Percentiles rank a stretch among this genome's conserved stretches.
Evolutionary conservation across 371 early-diverging fungal species (phyloP).

Genomic region (Syncephalastrum contaminatum): DNA sequence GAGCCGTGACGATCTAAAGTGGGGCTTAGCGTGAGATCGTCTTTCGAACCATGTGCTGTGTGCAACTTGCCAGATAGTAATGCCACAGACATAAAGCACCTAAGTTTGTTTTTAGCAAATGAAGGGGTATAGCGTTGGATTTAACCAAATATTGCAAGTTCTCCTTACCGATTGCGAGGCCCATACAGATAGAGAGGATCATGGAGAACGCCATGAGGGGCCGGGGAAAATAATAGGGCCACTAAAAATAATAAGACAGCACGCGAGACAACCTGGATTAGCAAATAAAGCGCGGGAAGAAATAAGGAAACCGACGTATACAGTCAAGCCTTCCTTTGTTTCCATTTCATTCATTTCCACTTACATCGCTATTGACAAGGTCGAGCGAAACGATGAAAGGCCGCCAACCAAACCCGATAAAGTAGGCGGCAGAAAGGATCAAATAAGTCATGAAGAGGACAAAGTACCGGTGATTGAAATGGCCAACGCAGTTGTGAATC

Average conservation of each 20-base stretch:
- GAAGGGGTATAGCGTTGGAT: background rate
- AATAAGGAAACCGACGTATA: too few relatives aligned
- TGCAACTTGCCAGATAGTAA: slow-evolving; percentile 52
- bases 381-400: slow-evolving; percentile 58
- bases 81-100: slow-evolving; percentile 54
- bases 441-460: slow-evolving; percentile 75
- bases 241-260: slow-evolving; percentile 24
- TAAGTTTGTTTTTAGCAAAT: slow-evolving; percentile 14
- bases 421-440: slow-evolving; percentile 62
- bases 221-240: slow-evolving; percentile 62
- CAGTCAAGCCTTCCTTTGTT: background rate
- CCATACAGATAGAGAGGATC: slow-evolving; percentile 62
- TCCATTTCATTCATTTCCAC: slow-evolving; percentile 3
- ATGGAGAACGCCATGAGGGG: slow-evolving; percentile 56
- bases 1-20: slow-evolving; percentile 52
- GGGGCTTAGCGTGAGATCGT: background rate
- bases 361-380: slow-evolving; percentile 43
- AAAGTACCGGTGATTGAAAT: slow-evolving; percentile 82
- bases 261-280: too few relatives aligned
- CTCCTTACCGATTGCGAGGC: slow-evolving; percentile 47
- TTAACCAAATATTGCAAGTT: background rate
- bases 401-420: slow-evolving; percentile 54
- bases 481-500: slow-evolving; percentile 84
- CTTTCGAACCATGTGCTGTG: background rate
- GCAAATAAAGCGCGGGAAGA: too few relatives aligned